Percentiles rank a stretch among this genome's conserved stretches.
Evolutionary conservation across 2,329 filamentous ascomycete species (phyloP).

Genomic region (Fusarium sambucinum): DNA sequence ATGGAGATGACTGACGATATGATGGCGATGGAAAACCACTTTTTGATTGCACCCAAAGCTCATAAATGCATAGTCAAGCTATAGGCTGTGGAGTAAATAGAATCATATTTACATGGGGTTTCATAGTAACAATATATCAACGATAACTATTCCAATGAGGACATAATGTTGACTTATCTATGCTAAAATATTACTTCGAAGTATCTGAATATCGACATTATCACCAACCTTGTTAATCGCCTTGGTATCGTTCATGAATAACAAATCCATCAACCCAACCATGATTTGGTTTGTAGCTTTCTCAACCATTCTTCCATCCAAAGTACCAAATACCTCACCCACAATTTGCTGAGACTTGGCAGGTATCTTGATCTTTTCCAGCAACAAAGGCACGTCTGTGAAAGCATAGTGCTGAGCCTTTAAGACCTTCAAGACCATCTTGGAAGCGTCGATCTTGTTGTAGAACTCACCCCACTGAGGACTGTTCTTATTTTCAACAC

Average conservation of each 20-base stretch:
- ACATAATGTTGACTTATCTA: too few relatives aligned
- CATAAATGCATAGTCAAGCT: background rate
- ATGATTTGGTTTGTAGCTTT: background rate
- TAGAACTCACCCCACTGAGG: constrained; percentile 9
- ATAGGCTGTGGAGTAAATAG: rapidly evolving
- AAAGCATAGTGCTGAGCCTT: constrained; percentile 13
- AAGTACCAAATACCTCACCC: background rate
- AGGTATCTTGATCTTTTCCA: background rate
- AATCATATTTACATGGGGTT: too few relatives aligned
- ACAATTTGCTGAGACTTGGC: background rate
- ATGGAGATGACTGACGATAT: constrained; percentile 7
- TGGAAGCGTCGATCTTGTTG: constrained; percentile 7
- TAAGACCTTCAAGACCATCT: constrained; percentile 16
- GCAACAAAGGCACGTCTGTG: constrained; percentile 21
- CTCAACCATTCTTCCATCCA: constrained; percentile 11
- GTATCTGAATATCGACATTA: rapidly evolving
- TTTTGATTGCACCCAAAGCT: constrained; percentile 3
- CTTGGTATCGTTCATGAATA: rapidly evolving
- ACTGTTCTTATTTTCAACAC: background rate
- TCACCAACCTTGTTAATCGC: background rate
- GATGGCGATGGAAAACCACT: constrained; percentile 30
- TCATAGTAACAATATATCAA: too few relatives aligned
- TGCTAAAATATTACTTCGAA: background rate
- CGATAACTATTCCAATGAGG: too few relatives aligned
- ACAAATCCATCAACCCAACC: background rate